Evolutionary conservation across 257 asterid species (phyloP).

Genomic region (Primulina tabacum): DNA sequence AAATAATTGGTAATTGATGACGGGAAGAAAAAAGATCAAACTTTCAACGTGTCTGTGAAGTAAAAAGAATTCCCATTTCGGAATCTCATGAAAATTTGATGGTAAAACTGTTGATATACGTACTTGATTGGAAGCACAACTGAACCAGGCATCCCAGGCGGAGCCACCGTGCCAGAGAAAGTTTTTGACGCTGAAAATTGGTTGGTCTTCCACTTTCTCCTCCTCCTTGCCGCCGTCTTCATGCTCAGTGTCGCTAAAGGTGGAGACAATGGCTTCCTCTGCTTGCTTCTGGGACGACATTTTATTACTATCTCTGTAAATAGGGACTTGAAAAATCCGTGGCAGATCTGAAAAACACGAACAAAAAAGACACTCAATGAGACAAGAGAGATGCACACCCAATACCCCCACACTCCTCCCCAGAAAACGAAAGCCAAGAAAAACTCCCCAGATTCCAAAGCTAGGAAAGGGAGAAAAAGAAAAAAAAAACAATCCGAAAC

Average conservation of each 20-base stretch:
- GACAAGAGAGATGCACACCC: conserved; percentile 18
- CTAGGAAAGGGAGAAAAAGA: background rate
- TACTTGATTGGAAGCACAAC: conserved; percentile 90
- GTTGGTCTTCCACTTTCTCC: conserved; percentile 33
- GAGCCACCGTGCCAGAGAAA: conserved; percentile 92
- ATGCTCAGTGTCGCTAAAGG: conserved; percentile 34
- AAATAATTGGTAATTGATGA: background rate
- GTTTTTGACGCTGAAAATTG: conserved; percentile 38
- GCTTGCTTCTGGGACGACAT: conserved; percentile 68
- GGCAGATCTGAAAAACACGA: conserved; percentile 22
- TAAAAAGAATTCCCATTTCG: background rate
- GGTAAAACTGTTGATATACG: background rate
- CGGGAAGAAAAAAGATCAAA: background rate
- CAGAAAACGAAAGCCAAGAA: conserved; percentile 32
- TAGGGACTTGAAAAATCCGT: background rate
- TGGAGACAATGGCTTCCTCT: conserved; percentile 68
- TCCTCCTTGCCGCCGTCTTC: conserved; percentile 37
- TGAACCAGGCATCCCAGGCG: conserved; percentile 89
- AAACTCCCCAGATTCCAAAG: conserved; percentile 25
- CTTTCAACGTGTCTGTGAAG: background rate
- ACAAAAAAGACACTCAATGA: conserved; percentile 22
- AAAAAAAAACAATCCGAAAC: background rate
- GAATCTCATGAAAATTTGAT: background rate
- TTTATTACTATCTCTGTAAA: conserved; percentile 17
- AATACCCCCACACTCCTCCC: conserved; percentile 6